A percentile compares a stretch with the other conserved stretches of the same genome.
Evolutionary conservation across 139 green algal species (phyloP).

Genomic region (Micromonas pusilla): DNA sequence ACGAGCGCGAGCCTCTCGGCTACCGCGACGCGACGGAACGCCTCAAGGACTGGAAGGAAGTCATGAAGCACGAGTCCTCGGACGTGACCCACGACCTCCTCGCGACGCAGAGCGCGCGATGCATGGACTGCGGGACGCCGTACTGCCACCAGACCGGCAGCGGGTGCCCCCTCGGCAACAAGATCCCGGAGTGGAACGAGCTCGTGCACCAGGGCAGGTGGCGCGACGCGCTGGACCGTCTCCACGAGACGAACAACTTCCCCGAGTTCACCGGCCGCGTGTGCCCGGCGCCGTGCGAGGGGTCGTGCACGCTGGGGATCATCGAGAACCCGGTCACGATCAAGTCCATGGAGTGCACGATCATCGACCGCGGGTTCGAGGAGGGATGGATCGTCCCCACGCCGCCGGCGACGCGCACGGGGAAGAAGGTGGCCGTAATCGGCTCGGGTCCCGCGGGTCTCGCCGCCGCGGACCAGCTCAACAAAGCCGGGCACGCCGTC

Average conservation of each 20-base stretch:
- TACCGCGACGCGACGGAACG: slow-evolving; percentile 78
- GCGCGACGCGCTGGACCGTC: slow-evolving; percentile 78
- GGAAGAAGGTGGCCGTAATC: slow-evolving; percentile 74
- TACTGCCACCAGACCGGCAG: slow-evolving; percentile 64
- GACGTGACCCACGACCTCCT: slow-evolving; percentile 58
- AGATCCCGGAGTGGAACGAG: slow-evolving; percentile 95
- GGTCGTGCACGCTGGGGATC: slow-evolving; percentile 89
- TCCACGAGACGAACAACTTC: slow-evolving; percentile 98
- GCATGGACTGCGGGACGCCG: slow-evolving; percentile 95
- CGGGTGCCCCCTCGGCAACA: slow-evolving; percentile 89
- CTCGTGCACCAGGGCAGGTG: slow-evolving; percentile 87
- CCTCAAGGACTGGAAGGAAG: slow-evolving; percentile 83
- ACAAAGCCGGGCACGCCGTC: slow-evolving; percentile 70
- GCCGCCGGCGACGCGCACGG: slow-evolving; percentile 70
- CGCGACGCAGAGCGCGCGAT: slow-evolving; percentile 81
- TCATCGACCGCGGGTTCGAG: slow-evolving; percentile 92
- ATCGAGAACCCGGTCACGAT: slow-evolving; percentile 94
- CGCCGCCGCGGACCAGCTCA: slow-evolving; percentile 93
- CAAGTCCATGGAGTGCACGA: slow-evolving; percentile 90
- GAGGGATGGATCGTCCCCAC: slow-evolving; percentile 87
- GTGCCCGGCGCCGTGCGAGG: slow-evolving; percentile 91
- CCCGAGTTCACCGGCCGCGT: slow-evolving; percentile 92
- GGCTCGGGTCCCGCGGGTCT: slow-evolving; percentile 83
- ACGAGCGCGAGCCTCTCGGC: slow-evolving; percentile 70
- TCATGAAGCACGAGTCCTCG: slow-evolving; percentile 40